phyloP scores from a whole-genome alignment of 192 early-diverging fungal species.

The Linnemannia hyalina region DNA sequence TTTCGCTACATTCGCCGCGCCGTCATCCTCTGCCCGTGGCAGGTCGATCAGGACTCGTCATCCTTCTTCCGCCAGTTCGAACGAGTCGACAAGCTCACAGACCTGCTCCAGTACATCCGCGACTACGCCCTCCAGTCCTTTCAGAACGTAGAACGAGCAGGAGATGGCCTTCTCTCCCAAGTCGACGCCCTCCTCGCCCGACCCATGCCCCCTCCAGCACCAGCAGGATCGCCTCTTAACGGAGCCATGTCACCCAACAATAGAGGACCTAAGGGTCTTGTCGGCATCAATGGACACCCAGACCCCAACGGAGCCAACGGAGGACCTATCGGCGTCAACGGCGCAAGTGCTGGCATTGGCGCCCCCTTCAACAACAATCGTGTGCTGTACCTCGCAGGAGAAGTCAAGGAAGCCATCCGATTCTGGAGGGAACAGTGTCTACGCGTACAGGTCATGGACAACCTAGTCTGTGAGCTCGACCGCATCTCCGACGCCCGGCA shows the following conservation, averaged over 20 bases:
- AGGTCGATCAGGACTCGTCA: conserved; percentile 41
- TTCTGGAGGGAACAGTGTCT: conserved; percentile 54
- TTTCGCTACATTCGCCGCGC: conserved; percentile 44
- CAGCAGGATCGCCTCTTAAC: conserved; percentile 11
- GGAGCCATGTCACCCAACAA: conserved; percentile 21
- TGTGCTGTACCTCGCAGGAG: conserved; percentile 32
- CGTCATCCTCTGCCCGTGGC: conserved; percentile 28
- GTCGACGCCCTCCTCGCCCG: conserved; percentile 46
- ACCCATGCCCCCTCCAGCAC: conserved; percentile 5
- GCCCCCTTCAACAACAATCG: conserved; percentile 39
- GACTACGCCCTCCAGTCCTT: conserved; percentile 45
- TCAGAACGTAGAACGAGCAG: conserved; percentile 34
- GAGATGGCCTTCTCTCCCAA: conserved; percentile 29
- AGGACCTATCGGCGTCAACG: neutral
- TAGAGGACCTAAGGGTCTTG: conserved; percentile 1
- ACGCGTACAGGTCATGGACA: conserved; percentile 30
- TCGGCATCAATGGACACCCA: conserved; percentile 5
- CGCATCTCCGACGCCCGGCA: conserved; percentile 39
- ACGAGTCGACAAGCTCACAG: conserved; percentile 25
- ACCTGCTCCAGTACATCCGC: conserved; percentile 19
- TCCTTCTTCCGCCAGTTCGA: conserved; percentile 47
- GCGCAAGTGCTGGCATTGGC: neutral
- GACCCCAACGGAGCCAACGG: neutral
- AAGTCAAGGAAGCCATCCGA: conserved; percentile 50
- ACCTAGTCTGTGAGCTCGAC: conserved; percentile 38